phyloP scores from a whole-genome alignment of 2,329 filamentous ascomycete species.

The Berkeleyomyces rouxiae region DNA sequence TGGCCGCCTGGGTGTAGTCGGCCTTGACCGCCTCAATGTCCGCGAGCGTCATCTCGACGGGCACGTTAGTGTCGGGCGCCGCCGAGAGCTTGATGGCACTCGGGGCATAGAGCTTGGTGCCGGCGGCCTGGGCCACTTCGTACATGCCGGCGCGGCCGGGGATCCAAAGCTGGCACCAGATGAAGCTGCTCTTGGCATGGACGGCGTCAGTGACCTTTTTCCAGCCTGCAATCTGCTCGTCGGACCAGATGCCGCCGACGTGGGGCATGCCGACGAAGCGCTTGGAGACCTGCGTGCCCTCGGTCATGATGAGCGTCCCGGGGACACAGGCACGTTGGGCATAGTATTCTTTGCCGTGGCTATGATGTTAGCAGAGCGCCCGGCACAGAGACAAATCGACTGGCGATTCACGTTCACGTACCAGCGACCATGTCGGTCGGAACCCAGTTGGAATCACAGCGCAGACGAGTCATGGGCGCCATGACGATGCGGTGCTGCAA shows the following conservation, averaged over 20 bases:
- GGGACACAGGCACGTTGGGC: constrained; percentile 26
- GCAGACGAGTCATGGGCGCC: constrained; percentile 40
- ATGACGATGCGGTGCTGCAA: constrained; percentile 33
- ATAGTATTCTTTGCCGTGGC: constrained; percentile 25
- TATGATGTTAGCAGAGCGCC: constrained; percentile 14
- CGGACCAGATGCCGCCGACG: constrained; percentile 40
- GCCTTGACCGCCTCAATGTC: constrained; percentile 49
- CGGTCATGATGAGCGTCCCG: constrained; percentile 28
- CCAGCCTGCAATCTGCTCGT: constrained; percentile 43
- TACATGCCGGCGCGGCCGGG: constrained; percentile 39
- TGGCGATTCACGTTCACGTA: not conserved
- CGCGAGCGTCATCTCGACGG: constrained; percentile 45
- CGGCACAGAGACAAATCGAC: not conserved
- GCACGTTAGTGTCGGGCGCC: constrained; percentile 33
- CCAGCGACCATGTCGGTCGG: constrained; percentile 23
- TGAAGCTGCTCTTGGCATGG: constrained; percentile 42
- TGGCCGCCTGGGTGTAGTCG: constrained; percentile 39
- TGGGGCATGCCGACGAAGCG: constrained; percentile 23
- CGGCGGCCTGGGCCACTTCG: constrained; percentile 19
- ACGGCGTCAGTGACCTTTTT: constrained; percentile 42
- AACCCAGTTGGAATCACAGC: constrained; percentile 25
- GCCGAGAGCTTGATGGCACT: constrained; percentile 20
- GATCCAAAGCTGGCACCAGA: constrained; percentile 50
- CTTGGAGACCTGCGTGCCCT: constrained; percentile 28
- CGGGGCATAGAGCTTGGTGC: constrained; percentile 8